phyloP scores from a whole-genome alignment of 768 basidiomycete genomes.

The Daedaleopsis sinensis region DNA sequence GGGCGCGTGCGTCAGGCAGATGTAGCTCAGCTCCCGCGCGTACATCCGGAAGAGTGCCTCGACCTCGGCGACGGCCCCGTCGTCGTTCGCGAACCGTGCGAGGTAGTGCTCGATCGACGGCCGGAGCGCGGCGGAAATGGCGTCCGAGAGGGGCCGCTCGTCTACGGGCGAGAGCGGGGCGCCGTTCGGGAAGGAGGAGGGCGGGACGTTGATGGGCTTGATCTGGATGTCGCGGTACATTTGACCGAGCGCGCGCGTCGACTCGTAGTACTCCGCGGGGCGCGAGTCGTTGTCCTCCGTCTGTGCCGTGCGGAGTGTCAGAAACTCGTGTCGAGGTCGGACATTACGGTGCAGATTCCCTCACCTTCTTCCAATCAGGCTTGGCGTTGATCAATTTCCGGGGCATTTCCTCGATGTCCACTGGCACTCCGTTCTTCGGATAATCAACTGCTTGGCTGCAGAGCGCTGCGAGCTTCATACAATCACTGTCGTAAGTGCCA shows the following conservation, averaged over 20 bases:
- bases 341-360: conserved; percentile 3
- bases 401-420: conserved; percentile 54
- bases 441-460: conserved; percentile 78
- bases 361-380: conserved; percentile 72
- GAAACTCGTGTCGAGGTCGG: background rate
- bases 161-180: conserved; percentile 2
- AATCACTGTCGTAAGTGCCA: conserved; percentile 61
- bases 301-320: background rate
- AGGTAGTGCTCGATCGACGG: conserved; percentile 19
- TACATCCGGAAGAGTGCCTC: conserved; percentile 52
- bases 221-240: conserved; percentile 62
- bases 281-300: conserved; percentile 41
- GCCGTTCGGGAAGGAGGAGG: conserved; percentile 9
- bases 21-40: conserved; percentile 66
- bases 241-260: conserved; percentile 67
- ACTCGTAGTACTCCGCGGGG: conserved; percentile 68
- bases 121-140: conserved; percentile 22
- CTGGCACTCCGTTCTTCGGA: conserved; percentile 72
- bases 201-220: conserved; percentile 27
- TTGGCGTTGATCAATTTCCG: conserved; percentile 61
- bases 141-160: conserved; percentile 22
- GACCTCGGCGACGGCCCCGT: conserved; percentile 28
- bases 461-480: conserved; percentile 58
- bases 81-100: conserved; percentile 10
- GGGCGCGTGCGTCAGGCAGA: conserved; percentile 68